A percentile compares a stretch with the other conserved stretches of the same genome.
Conservation (phyloP, 139 green algal species). For the Coccomyxa sp. region DNA sequence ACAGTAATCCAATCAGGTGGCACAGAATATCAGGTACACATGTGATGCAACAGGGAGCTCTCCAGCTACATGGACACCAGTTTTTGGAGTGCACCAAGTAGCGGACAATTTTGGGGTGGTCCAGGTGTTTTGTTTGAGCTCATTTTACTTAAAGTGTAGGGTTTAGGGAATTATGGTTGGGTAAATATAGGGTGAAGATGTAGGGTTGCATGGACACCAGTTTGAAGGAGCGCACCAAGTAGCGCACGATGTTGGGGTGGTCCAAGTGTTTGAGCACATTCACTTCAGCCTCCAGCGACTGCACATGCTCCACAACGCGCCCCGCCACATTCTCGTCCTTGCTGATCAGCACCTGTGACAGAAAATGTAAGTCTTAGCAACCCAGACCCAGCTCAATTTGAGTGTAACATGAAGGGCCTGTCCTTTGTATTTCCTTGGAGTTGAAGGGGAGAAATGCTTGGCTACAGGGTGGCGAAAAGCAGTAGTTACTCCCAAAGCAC, state of each 20-base stretch:
- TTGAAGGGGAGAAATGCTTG: too few relatives aligned
- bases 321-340: conserved; percentile 38
- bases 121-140: conserved; percentile 75
- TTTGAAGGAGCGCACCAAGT: conserved; percentile 49
- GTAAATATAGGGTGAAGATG: too few relatives aligned
- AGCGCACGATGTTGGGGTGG: conserved; percentile 93
- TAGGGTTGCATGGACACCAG: too few relatives aligned
- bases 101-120: conserved; percentile 90
- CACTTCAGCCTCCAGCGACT: conserved; percentile 81
- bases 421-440: background rate
- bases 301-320: conserved; percentile 63
- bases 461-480: background rate
- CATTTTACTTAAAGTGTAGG: too few relatives aligned
- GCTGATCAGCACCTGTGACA: conserved; percentile 49
- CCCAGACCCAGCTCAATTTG: background rate
- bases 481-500: background rate
- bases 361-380: background rate
- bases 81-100: conserved; percentile 70
- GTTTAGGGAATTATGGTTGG: too few relatives aligned
- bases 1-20: too few relatives aligned
- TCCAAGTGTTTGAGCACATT: conserved; percentile 68
- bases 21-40: too few relatives aligned
- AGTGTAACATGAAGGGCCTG: background rate
- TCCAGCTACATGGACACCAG: too few relatives aligned
- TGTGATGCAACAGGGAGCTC: too few relatives aligned